Percentiles rank a stretch among this genome's conserved stretches.
Conservation (phyloP, 2,329 filamentous ascomycete genomes). For the Drechmeria coniospora region DNA sequence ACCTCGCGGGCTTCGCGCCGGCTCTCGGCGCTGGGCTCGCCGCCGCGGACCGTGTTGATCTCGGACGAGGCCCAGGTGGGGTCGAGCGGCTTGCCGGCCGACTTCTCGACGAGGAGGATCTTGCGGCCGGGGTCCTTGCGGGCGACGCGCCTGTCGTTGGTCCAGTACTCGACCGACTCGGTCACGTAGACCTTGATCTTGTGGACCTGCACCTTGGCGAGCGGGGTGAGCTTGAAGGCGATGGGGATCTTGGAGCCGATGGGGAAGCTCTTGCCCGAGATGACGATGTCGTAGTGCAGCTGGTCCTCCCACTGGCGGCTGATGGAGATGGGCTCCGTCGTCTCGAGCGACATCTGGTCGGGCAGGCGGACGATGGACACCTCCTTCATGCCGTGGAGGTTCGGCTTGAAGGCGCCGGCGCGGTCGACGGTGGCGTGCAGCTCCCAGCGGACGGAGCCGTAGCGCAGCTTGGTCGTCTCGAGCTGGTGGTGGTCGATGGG, state of each 20-base stretch:
- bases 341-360: conserved; percentile 75
- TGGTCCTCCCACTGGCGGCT: conserved; percentile 91
- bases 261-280: conserved; percentile 89
- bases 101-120: conserved; percentile 76
- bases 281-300: conserved; percentile 88
- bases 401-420: conserved; percentile 78
- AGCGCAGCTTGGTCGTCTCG: conserved; percentile 76
- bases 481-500: conserved; percentile 78
- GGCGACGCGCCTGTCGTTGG: conserved; percentile 69
- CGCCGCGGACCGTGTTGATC: conserved; percentile 62
- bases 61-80: conserved; percentile 62
- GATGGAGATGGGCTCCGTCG: conserved; percentile 86
- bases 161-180: conserved; percentile 84
- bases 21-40: conserved; percentile 47
- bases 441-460: conserved; percentile 78
- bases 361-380: conserved; percentile 73
- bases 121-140: conserved; percentile 73
- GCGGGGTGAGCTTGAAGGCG: conserved; percentile 80
- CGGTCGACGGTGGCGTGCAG: conserved; percentile 74
- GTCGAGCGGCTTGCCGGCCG: conserved; percentile 61
- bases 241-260: conserved; percentile 80
- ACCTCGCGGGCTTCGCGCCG: conserved; percentile 31
- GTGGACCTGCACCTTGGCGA: conserved; percentile 88
- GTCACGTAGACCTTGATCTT: conserved; percentile 84
- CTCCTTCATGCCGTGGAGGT: conserved; percentile 68